Evolutionary conservation across 2,329 filamentous ascomycete species (phyloP).

Genomic region (Aspergillus arachidicola): DNA sequence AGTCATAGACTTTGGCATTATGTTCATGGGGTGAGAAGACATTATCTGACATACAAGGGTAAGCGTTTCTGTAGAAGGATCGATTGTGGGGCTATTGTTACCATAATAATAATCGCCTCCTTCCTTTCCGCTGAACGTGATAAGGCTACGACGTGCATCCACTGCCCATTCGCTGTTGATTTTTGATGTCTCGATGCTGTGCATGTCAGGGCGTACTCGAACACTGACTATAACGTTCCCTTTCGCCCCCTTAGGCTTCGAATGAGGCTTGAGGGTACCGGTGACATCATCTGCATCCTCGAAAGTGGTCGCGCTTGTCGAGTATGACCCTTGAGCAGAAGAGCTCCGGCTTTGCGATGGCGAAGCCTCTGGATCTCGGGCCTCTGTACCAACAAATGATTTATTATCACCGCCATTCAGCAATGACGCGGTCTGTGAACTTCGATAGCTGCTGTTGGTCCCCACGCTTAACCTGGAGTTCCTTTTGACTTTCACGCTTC

Average conservation of each 20-base stretch:
- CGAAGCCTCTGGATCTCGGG: constrained; percentile 75
- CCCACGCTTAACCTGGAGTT: constrained; percentile 60
- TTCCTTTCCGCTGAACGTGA: constrained; percentile 84
- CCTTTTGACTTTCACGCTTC: constrained; percentile 54
- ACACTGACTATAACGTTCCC: constrained; percentile 97
- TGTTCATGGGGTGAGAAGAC: constrained; percentile 94
- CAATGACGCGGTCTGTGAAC: constrained; percentile 67
- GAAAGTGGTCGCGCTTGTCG: constrained; percentile 84
- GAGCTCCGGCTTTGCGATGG: constrained; percentile 88
- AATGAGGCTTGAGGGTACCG: constrained; percentile 32
- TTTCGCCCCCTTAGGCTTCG: constrained; percentile 69
- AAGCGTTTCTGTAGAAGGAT: not conserved
- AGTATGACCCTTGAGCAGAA: constrained; percentile 89
- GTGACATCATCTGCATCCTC: constrained; percentile 71
- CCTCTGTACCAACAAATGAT: constrained; percentile 64
- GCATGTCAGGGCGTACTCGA: constrained; percentile 80
- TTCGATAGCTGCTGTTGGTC: constrained; percentile 53
- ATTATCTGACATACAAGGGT: constrained; percentile 67
- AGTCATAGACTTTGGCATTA: constrained; percentile 92
- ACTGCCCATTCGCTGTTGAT: constrained; percentile 88
- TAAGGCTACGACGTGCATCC: constrained; percentile 77
- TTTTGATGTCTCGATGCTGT: constrained; percentile 61
- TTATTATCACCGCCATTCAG: constrained; percentile 80
- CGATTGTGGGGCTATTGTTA: constrained; percentile 48
- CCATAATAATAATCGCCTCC: constrained; percentile 92